Percentiles rank a stretch among this genome's conserved stretches.
Conservation (phyloP, 2,329 filamentous ascomycete species). For the Talaromyces sp. region DNA sequence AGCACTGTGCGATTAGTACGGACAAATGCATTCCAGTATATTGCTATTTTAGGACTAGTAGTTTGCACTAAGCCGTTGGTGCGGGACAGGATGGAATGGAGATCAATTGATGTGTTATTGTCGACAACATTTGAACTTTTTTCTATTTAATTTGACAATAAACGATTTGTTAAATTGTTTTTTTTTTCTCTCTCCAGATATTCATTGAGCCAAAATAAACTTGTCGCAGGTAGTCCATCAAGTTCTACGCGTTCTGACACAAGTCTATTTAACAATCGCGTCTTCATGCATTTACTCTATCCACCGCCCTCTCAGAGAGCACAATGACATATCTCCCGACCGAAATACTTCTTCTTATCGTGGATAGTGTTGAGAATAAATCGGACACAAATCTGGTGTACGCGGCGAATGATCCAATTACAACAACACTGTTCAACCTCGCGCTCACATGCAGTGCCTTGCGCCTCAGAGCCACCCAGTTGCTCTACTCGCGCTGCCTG, state of each 20-base stretch:
- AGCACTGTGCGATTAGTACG: no score
- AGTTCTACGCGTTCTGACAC: neutral
- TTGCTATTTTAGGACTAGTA: no score
- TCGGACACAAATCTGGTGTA: neutral
- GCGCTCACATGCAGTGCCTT: neutral
- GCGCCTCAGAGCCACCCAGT: neutral
- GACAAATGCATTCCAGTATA: no score
- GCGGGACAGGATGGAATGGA: no score
- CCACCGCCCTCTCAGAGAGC: neutral
- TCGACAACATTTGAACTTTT: no score
- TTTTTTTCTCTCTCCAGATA: no score
- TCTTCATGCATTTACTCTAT: neutral
- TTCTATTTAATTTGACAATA: no score
- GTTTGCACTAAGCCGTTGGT: no score
- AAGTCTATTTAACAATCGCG: neutral
- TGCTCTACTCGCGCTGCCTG: neutral
- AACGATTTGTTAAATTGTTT: no score
- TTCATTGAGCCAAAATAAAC: no score
- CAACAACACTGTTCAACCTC: neutral
- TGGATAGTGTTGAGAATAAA: neutral
- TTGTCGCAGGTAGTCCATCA: neutral
- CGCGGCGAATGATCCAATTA: neutral
- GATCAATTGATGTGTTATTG: no score
- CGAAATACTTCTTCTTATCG: neutral
- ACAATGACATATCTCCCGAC: neutral